Base-by-base conservation (phyloP, 352 stramenopile genomes). In the Globisporangium lucens region DNA sequence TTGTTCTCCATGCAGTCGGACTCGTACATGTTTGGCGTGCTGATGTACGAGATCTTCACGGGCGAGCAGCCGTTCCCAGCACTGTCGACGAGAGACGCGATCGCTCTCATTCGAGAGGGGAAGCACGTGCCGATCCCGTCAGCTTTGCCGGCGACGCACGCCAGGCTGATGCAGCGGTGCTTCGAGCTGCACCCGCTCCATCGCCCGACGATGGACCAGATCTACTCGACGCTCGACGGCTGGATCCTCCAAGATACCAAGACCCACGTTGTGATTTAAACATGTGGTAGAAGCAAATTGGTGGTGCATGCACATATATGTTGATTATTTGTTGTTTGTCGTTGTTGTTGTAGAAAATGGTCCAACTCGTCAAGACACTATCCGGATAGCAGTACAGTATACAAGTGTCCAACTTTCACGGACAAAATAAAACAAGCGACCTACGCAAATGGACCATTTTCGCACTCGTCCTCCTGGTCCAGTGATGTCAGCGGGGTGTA, bases 41-140 rank as follows among this genome's bases (percentile, higher is more conserved):
- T 90, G 13, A 73, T 93, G 60, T 93, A 87, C 69, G 85, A 93
- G 61, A 87, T 91, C 36, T 93, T 91, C 65, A 89, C 75, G 36
- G 84, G 84, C 15, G 57, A 73, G 7, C 63, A 75, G 41, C 85
- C 85, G 15, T 93, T 91, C 67, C 76, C 77, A 6, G 74, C 71
- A n/a, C 55, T 89, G 35, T 79, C 80, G 12, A 70, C 82, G 9
- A 72, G 76, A n/a, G 79, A 90, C 8, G 80, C 83, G 29, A 80
- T 83, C 13, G 81, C 79, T 2, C 62, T 89, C 33, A 86, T 91
- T 20, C 55, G 83, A 3, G 85, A 93, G 74, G 84, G 84, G 12
- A 77, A 88, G 33, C 82, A 89, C 60, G 79, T 92, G 10, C 70
- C 79, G 46, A 89, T 92, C 38, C 77, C 79, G 0, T 43, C 56